Conservation (phyloP, 2,329 filamentous ascomycete genomes). For the Gyromitra esculenta region DNA sequence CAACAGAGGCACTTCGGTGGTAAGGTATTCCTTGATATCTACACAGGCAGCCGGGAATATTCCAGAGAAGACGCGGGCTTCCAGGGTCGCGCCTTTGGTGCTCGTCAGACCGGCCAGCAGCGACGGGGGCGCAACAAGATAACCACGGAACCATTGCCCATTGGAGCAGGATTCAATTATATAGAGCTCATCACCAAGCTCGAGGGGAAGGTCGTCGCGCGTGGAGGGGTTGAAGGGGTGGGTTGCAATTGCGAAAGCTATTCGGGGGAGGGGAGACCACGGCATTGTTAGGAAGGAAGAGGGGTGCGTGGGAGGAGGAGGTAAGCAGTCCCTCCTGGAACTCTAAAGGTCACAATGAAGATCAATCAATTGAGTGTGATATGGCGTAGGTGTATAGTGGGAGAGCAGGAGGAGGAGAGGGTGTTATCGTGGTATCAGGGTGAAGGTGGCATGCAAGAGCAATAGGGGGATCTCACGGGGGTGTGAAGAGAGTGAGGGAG, state of each 20-base stretch:
- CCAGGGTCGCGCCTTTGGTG: constrained; percentile 88
- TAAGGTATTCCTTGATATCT: constrained; percentile 90
- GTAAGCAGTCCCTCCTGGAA: constrained; percentile 1
- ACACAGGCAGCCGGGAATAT: constrained; percentile 96
- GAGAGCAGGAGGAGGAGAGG: neutral
- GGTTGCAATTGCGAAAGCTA: constrained; percentile 96
- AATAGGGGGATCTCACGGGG: constrained; percentile 19
- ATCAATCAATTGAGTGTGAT: constrained; percentile 14
- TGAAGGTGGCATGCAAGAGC: constrained; percentile 35
- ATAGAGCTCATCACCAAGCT: constrained; percentile 98
- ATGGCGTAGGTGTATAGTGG: neutral
- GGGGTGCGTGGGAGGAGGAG: neutral
- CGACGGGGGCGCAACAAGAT: constrained; percentile 92
- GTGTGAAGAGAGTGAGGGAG: constrained; percentile 12
- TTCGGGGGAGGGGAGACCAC: constrained; percentile 95
- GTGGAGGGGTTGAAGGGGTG: constrained; percentile 90
- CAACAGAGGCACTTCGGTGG: constrained; percentile 60
- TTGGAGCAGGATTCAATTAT: constrained; percentile 90
- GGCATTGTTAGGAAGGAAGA: constrained; percentile 69
- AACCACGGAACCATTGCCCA: constrained; percentile 92
- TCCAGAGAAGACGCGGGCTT: constrained; percentile 96
- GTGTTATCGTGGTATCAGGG: constrained; percentile 13
- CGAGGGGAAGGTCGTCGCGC: constrained; percentile 90
- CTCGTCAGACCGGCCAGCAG: constrained; percentile 90
- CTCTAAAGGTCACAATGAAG: neutral